Percentiles rank a stretch among this genome's conserved stretches.
These are phyloP conservation scores for Salvia miltiorrhiza DNA, from an alignment of 257 asterid species.

Conservation along the genomic window DNA sequence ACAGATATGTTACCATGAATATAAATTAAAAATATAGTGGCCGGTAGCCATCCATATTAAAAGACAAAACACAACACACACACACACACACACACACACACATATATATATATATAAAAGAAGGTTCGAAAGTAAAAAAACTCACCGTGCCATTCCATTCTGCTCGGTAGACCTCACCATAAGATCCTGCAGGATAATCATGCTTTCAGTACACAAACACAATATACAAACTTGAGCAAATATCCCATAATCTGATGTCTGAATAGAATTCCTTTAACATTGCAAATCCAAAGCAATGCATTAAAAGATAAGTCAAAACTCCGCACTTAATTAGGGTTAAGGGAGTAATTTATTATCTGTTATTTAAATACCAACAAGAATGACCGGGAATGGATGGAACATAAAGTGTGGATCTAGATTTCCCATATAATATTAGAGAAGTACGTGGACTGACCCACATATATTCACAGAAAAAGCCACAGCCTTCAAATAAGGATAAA, in stretches of 20 bases:
- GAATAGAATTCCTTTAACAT: not conserved
- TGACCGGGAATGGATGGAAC: not conserved
- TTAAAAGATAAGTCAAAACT: not conserved
- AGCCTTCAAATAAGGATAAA: conserved; percentile 13
- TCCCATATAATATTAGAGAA: not conserved
- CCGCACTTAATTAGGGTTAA: not conserved
- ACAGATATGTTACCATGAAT: not conserved
- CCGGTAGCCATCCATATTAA: not conserved
- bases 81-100: too few relatives aligned
- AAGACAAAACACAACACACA: not conserved
- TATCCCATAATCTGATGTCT: not conserved
- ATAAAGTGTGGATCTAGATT: not conserved
- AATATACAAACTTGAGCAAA: conserved; percentile 19
- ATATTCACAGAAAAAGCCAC: not conserved
- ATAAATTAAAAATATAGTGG: not conserved
- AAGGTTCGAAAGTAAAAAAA: conserved; percentile 17
- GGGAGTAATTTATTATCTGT: not conserved
- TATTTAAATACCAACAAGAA: not conserved
- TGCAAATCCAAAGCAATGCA: not conserved
- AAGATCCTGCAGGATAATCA: conserved; percentile 71
- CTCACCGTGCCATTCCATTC: conserved; percentile 99
- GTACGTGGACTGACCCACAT: not conserved
- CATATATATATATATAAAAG: too few relatives aligned
- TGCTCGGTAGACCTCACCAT: conserved; percentile 91
- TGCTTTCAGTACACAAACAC: conserved; percentile 9